Evolutionary conservation across 148 eudicot species (phyloP).

Genomic region (Pharnaceum exiguum): DNA sequence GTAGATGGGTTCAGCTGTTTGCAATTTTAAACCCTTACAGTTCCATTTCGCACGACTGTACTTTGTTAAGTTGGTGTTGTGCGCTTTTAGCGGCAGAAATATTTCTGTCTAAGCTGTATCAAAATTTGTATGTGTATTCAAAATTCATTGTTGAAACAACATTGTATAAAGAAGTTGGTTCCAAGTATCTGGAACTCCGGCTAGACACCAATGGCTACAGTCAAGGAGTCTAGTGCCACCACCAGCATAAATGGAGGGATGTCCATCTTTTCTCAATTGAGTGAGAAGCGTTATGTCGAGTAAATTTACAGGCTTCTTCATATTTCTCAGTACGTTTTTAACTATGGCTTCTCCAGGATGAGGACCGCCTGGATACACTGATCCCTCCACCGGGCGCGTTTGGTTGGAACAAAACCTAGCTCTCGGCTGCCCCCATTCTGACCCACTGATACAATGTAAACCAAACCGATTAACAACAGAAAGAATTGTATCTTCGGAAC

Average conservation of each 20-base stretch:
- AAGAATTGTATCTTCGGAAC: no score
- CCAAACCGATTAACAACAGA: background rate
- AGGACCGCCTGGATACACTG: constrained; percentile 34
- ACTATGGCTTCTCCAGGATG: constrained; percentile 49
- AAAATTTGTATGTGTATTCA: background rate
- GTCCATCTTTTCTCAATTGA: constrained; percentile 67
- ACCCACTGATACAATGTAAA: constrained; percentile 34
- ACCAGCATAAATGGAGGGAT: constrained; percentile 43
- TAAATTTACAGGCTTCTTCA: constrained; percentile 44
- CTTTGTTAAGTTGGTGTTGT: no score
- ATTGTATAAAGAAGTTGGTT: constrained; percentile 55
- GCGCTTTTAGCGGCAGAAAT: no score
- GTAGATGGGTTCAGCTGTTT: no score
- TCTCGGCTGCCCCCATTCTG: constrained; percentile 44
- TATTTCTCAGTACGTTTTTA: constrained; percentile 30
- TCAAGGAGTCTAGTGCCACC: constrained; percentile 31
- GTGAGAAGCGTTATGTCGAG: constrained; percentile 57
- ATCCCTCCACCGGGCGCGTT: constrained; percentile 42
- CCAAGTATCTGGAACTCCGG: constrained; percentile 83
- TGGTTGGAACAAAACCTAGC: constrained; percentile 36
- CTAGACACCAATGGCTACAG: constrained; percentile 82
- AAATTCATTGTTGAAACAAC: constrained; percentile 15
- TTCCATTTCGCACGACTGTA: no score
- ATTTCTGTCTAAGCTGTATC: no score
- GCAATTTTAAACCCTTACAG: no score